Conservation (phyloP, 768 basidiomycete species). For the Suillus subaureus region DNA sequence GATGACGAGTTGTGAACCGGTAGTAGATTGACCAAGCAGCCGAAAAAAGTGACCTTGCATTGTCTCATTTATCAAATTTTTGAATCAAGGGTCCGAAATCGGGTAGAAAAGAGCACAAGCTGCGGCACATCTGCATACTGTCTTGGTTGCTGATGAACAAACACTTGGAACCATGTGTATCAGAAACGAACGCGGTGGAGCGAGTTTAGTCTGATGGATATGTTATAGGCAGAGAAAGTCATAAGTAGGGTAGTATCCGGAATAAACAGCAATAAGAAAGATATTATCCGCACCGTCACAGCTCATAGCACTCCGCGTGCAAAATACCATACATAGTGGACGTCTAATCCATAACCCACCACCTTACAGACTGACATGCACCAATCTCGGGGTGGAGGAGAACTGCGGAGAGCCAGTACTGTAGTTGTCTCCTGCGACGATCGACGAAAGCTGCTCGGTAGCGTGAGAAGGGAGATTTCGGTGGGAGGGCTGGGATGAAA, state of each 20-base stretch:
- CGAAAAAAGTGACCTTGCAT: not conserved
- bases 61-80: not conserved
- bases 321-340: not conserved
- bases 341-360: slow-evolving; percentile 57
- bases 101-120: not conserved
- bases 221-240: not conserved
- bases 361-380: slow-evolving; percentile 55
- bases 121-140: not conserved
- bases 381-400: slow-evolving; percentile 74
- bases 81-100: not conserved
- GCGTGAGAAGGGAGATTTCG: slow-evolving; percentile 67
- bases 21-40: not conserved
- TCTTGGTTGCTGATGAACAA: not conserved
- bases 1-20: not conserved
- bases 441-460: slow-evolving; percentile 73
- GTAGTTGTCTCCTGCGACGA: slow-evolving; percentile 55
- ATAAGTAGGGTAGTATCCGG: not conserved
- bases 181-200: no score
- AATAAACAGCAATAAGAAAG: slow-evolving; percentile 4
- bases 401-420: slow-evolving; percentile 67
- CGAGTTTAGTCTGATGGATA: not conserved
- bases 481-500: slow-evolving; percentile 62
- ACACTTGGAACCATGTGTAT: not conserved
- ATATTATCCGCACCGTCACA: not conserved
- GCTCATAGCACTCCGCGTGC: not conserved